Conservation (phyloP, 108 stramenopile species). For the Nannochloropsis oceanica region DNA sequence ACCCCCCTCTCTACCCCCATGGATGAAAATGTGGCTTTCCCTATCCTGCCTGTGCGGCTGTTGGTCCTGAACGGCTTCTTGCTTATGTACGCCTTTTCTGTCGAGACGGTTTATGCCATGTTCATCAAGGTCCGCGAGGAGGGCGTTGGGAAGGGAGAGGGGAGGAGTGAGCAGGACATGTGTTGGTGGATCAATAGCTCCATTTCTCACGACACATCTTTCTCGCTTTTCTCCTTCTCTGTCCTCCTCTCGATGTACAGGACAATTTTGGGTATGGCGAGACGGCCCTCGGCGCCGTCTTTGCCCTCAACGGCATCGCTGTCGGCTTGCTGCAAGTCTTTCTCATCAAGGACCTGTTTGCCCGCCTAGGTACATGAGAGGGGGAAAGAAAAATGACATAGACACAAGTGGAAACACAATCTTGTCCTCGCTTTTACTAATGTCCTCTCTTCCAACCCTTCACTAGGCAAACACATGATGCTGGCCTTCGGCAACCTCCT, state of each 20-base stretch:
- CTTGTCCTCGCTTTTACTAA: too few relatives aligned
- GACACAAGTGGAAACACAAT: too few relatives aligned
- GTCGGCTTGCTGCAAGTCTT: conserved; percentile 22
- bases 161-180: neutral
- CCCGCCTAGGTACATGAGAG: neutral
- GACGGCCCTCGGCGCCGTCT: neutral
- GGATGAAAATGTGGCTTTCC: neutral
- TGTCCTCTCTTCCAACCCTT: too few relatives aligned
- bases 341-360: conserved; percentile 12
- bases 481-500: conserved; percentile 28
- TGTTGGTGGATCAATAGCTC: too few relatives aligned
- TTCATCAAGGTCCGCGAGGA: conserved; percentile 26
- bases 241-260: neutral
- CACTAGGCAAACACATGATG: conserved; percentile 25
- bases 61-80: conserved; percentile 32
- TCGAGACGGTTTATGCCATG: conserved; percentile 40
- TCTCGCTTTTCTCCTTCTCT: neutral
- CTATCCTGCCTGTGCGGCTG: conserved; percentile 10
- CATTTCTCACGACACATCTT: neutral
- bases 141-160: neutral
- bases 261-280: conserved; percentile 41
- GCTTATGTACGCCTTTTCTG: conserved; percentile 38
- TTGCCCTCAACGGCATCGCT: conserved; percentile 18
- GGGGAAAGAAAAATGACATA: too few relatives aligned
- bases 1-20: neutral